phyloP scores from a whole-genome alignment of 1,139 yeast genomes.

The Magnusiomyces ingens region DNA sequence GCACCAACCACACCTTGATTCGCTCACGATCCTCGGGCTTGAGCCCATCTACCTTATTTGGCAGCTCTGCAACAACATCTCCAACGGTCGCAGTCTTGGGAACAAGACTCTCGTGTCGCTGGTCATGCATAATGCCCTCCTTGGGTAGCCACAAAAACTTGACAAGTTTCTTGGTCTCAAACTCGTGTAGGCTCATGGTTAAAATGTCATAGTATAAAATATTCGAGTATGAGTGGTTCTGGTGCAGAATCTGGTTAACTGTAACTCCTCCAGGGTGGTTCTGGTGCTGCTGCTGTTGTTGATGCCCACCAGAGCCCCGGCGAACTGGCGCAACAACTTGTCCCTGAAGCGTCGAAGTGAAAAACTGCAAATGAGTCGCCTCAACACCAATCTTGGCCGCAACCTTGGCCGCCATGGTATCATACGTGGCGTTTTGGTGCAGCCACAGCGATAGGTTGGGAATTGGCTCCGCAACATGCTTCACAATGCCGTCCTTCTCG shows the following conservation, averaged over 20 bases:
- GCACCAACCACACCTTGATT: slow-evolving; percentile 49
- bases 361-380: slow-evolving; percentile 57
- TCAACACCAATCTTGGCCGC: slow-evolving; percentile 50
- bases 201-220: slow-evolving; percentile 59
- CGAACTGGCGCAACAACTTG: slow-evolving; percentile 35
- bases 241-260: slow-evolving; percentile 31
- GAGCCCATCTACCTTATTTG: slow-evolving; percentile 46
- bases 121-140: slow-evolving; percentile 41
- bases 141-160: slow-evolving; percentile 34
- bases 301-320: slow-evolving; percentile 19
- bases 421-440: slow-evolving; percentile 52
- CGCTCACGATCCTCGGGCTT: slow-evolving; percentile 44
- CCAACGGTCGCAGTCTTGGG: slow-evolving; percentile 53
- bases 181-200: slow-evolving; percentile 64
- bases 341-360: slow-evolving; percentile 33
- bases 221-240: slow-evolving; percentile 16
- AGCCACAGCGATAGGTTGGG: slow-evolving; percentile 60
- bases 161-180: slow-evolving; percentile 66
- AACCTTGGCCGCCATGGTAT: slow-evolving; percentile 52
- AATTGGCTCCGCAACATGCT: slow-evolving; percentile 41
- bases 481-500: slow-evolving; percentile 12
- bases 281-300: background rate
- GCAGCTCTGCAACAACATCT: slow-evolving; percentile 52
- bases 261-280: slow-evolving; percentile 19
- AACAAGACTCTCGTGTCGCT: slow-evolving; percentile 61